Evolutionary conservation across 75 land plant genomes (phyloP), one percentile per base, ranked within the genome.

Genomic region (Pseudotsuga menziesii): DNA sequence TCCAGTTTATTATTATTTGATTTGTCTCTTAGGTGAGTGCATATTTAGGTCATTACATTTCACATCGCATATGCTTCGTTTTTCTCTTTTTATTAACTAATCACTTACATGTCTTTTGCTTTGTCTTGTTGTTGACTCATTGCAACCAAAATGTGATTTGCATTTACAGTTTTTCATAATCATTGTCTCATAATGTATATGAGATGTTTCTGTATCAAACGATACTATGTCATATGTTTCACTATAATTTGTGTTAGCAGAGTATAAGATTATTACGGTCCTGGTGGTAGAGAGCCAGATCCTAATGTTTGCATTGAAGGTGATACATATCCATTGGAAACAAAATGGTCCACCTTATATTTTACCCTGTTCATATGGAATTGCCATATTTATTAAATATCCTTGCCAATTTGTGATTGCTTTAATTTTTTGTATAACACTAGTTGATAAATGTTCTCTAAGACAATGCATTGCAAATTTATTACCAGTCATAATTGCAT

Each of bases 81-180:
- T n/a, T n/a, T 29, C 32, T 29, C 41, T 0, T 35, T 35, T 0
- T 4, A 39, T 3, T 39, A 39, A 2, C 4, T 39, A 4, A 3
- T 39, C 4, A 4, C 2, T 4, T 0, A 0, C 0, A 39, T 4
- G 4, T 3, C 4, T 39, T 3, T 4, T 3, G 4, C 41, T 29
- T 29, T 29, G 32, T 0, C 41, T 4, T 3, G 4, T 3, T 3
- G 4, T 39, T 4, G 4, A 39, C 4, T 39, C 4, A 4, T 39
- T 3, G 4, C 3, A 0, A 39, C 4, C 4, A 0, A 4, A 4
- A 39, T 39, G 0, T 0, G 0, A 39, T 39, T 4, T 4, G 4
- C 4, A 0, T 4, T 4, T 3, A 4, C 0, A 0, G 0, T 39
- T 3, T 0, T 39, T 0, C 4, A 3, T 39, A 0, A 57, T 2